Evolutionary conservation across 1,284 basidiomycete genomes (phyloP), one percentile per base, ranked within the genome.

Genomic region (Tilletia walkeri): DNA sequence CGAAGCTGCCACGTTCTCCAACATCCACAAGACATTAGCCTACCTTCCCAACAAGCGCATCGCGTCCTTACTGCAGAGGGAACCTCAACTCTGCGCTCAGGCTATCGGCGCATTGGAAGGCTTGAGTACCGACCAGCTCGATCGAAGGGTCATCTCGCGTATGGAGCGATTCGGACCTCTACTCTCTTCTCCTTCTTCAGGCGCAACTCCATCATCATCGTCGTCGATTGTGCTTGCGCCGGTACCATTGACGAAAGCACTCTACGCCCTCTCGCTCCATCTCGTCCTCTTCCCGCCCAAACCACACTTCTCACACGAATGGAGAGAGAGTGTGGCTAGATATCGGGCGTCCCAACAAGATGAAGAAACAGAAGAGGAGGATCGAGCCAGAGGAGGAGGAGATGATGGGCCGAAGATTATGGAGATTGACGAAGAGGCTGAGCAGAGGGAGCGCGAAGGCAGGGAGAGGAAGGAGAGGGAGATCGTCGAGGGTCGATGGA

Each of bases 31-130:
- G 9, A 89, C 94, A 0, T 90, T 91, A 71, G 92, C 89, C 0
- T 92, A 92, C 78, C 82, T 99, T 3, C 94, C 95, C 1, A 75
- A 86, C 3, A 90, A 91, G 65, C 88, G 3, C 49, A 65, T n/a
- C 50, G 50, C 2, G 59, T n/a, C 34, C 2, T 34, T 49, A 16
- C 65, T 63, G 34, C 81, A 85, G 12, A 84, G 85, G 6, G 86
- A 89, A 72, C 91, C 91, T 0, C 86, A 88, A 4, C 87, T 99
- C 20, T 86, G 95, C 12, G 92, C 96, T 77, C 90, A 89, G 77
- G 92, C 94, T 0, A 88, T 92, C 2, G 93, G 94, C 83, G 89
- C 91, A 0, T 97, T 98, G 84, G 95, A 96, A 82, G 95, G 94
- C 1, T 36, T 63, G 14, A 63, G 59, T 16, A 34, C 38, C 4